Evolutionary conservation across 768 basidiomycete genomes (phyloP), one percentile per base, ranked within the genome.

Genomic region (Lactarius hengduanensis): DNA sequence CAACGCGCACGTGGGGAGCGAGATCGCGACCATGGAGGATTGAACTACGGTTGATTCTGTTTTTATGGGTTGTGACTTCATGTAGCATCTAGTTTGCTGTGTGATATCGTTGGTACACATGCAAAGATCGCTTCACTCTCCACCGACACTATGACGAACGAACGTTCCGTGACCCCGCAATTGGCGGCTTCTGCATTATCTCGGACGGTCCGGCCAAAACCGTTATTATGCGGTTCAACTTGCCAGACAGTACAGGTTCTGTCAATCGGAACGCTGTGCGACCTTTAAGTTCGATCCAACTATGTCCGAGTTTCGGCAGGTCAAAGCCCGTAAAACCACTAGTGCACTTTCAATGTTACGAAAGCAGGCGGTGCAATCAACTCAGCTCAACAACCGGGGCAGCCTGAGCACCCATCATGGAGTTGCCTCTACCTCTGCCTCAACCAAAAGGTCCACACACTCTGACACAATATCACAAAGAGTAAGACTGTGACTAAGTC

Each of bases 31-130:
- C 67, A 69, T 10, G 70, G 68, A 8, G 74, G 70, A 43, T 71
- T 76, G 45, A 76, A 76, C 67, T 76, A 76, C 57, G 76, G 75
- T 62, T 76, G 65, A 74, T 55, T 55, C 36, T 56, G 22, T 40
- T 15, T 34, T 47, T 60, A 34, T 34, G 22, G 28, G 41, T 57
- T 30, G 34, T 28, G 18, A 30, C 41, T 18, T 10, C n/a, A 43
- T 59, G 41, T 57, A 59, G 54, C 60, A 32, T 58, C 20, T 47
- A 28, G 30, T 40, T 34, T 32, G 38, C 30, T 30, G n/a, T 30
- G 36, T 66, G 30, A 30, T 43, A 34, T 58, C 13, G 6, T 13
- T 41, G n/a, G 13, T 53, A 26, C 45, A n/a, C 55, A 26, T 40
- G n/a, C 45, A 34, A 59, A 54, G n/a, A 32, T 50, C 7, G 38